Conservation (phyloP, 148 eudicot genomes). For the Dianthus caryophyllus region DNA sequence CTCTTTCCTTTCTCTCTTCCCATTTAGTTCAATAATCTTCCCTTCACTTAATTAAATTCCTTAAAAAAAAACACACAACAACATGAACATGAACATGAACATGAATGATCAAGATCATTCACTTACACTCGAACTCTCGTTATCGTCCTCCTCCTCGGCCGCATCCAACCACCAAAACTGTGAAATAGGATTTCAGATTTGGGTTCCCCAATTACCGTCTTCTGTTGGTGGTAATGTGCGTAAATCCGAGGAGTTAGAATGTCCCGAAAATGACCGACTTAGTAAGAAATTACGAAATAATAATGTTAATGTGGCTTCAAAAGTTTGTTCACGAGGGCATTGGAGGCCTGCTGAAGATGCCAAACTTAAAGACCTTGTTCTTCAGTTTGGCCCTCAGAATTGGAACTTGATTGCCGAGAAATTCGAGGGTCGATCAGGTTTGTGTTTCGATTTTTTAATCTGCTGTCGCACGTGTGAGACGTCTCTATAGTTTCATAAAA, state of each 20-base stretch:
- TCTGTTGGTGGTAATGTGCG: neutral
- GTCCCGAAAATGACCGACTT: neutral
- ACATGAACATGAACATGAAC: too few species aligned
- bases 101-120: too few species aligned
- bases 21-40: too few species aligned
- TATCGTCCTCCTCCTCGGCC: neutral
- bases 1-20: neutral
- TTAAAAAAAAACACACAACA: too few species aligned
- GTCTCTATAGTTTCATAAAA: too few species aligned
- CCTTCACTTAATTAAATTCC: too few species aligned
- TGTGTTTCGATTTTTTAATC: too few species aligned
- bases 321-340: slow-evolving; percentile 61
- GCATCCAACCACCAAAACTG: neutral
- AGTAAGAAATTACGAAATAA: too few species aligned
- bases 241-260: neutral
- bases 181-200: slow-evolving; percentile 21
- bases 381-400: slow-evolving; percentile 62
- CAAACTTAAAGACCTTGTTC: slow-evolving; percentile 57
- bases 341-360: slow-evolving; percentile 74
- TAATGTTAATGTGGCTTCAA: slow-evolving; percentile 13
- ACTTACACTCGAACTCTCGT: neutral
- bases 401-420: slow-evolving; percentile 72
- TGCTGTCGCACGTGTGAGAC: too few species aligned
- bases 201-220: neutral
- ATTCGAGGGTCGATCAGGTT: slow-evolving; percentile 65